Base-by-base conservation (phyloP, 2,329 filamentous ascomycete genomes). In the Colletotrichum sp. region DNA sequence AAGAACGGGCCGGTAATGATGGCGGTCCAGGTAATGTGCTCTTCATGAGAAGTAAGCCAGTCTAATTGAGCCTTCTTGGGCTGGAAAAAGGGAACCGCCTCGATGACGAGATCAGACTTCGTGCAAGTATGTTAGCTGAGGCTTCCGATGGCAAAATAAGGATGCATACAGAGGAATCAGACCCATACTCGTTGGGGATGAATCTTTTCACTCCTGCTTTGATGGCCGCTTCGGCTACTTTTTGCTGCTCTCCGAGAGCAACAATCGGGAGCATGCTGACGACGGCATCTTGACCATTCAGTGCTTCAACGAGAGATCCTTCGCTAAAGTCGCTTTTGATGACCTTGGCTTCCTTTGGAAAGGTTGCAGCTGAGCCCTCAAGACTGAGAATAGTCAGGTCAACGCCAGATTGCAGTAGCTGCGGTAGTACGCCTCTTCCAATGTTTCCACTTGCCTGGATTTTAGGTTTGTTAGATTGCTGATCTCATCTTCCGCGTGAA, bases 151-250 rank as follows among this genome's bases (percentile, higher is more conserved):
- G 52, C 21, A 56, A 56, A 26, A 14, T 10, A 16, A n/a, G 14
- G 21, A 56, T 24, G 9, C 36, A 24, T 56, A 66, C 34, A 90
- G 83, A 75, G 90, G 88, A n/a, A 81, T 81, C 80, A 3, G 80
- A 82, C 18, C 77, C 79, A 43, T 86, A 91, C 73, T 91, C 89
- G 21, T 86, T 86, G 8, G 89, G 88, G 28, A 91, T 83, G 81
- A 90, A 89, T 16, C 88, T 84, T 77, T 88, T 84, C 4, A 91
- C 88, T n/a, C 89, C 87, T 4, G 88, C 89, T 10, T 84, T 84
- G 30, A 89, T 85, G 36, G 88, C 86, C 1, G 89, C 90, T 64
- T 90, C 87, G 43, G 90, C 58, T 3, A 71, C 28, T 6, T 56
- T 64, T 13, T 87, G 81, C 77, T 91, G 89, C 2, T 86, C 80